Percentiles rank a stretch among this genome's conserved stretches.
These are phyloP conservation scores for Dryadomyces quercus-mongolicae DNA, from an alignment of 2,329 filamentous ascomycete genomes.

Conservation along the genomic window DNA sequence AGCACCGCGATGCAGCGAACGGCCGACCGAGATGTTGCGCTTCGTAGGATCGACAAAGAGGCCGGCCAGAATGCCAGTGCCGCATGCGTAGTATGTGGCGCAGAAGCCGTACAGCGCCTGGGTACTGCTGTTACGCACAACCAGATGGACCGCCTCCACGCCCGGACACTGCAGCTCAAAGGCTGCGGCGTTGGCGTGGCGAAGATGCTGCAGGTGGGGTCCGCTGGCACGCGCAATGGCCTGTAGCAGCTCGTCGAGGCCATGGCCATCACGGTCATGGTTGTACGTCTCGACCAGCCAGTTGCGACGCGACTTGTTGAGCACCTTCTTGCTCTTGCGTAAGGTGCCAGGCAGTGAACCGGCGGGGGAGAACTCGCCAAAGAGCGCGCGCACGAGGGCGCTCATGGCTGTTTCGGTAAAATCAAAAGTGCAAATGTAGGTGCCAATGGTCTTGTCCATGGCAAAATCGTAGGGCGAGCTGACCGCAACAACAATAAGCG, in stretches of 20 bases:
- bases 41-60: constrained; percentile 84
- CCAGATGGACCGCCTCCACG: constrained; percentile 74
- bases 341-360: constrained; percentile 61
- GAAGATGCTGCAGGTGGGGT: constrained; percentile 57
- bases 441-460: constrained; percentile 80
- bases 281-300: constrained; percentile 91
- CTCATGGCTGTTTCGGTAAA: constrained; percentile 88
- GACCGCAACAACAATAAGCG: constrained; percentile 80
- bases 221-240: constrained; percentile 55
- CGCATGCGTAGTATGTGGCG: constrained; percentile 72
- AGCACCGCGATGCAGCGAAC: constrained; percentile 77
- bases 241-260: constrained; percentile 63
- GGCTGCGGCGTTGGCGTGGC: constrained; percentile 56
- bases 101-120: constrained; percentile 86
- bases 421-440: constrained; percentile 91
- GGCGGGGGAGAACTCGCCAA: constrained; percentile 55
- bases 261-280: constrained; percentile 60
- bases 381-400: constrained; percentile 70
- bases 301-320: constrained; percentile 84
- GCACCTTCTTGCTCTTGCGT: constrained; percentile 73
- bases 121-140: constrained; percentile 88
- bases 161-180: constrained; percentile 58
- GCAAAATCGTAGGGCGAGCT: constrained; percentile 96
- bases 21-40: constrained; percentile 79
- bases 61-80: constrained; percentile 64